Evolutionary conservation across 176 grass and related monocot genomes (phyloP), one percentile per base, ranked within the genome.

Genomic region (Hsuehochloa calcarea): DNA sequence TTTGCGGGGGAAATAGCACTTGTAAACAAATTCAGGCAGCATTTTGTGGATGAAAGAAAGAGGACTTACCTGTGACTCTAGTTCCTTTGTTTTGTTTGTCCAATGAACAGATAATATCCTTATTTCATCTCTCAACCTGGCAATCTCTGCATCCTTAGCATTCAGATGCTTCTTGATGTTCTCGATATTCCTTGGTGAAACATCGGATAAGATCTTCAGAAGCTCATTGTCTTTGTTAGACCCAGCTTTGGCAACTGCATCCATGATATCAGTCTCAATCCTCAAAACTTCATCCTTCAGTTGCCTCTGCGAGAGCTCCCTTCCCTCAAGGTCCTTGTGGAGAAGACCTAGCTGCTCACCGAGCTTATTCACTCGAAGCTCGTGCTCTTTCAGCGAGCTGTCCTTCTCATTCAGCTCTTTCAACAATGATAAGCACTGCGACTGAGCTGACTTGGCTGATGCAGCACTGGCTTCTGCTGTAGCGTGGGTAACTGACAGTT

Each of bases 101-200:
- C 93, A 98, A 20, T 96, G 90, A 66, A 67, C 90, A 85, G 96
- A 94, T 15, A 98, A 85, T 80, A 92, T 92, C 86, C 86, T 94
- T 65, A 98, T 92, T 81, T 96, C 96, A 83, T 98, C 93, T 87
- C 91, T 94, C 85, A 98, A 78, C 26, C 88, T 85, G 4, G 86
- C 77, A 85, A 96, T 92, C 61, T 96, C 96, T 26, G 83, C 83
- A 78, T 98, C 93, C 75, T 97, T 95, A 50, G 90, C 87, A 72
- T 83, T 88, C 89, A 97, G 68, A 89, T 84, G 84, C 51, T 87
- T 92, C 49, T 84, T 88, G 38, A 97, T 89, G 85, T 95, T 97
- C 80, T 95, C 90, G 29, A 95, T 68, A 82, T 92, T 98, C 79
- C 86, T 91, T 11, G 95, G 93, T 19, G 89, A 95, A 87, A 91